Evolutionary conservation across 441 rosid genomes (phyloP).

Genomic region (Cnidoscolus chayamansa): DNA sequence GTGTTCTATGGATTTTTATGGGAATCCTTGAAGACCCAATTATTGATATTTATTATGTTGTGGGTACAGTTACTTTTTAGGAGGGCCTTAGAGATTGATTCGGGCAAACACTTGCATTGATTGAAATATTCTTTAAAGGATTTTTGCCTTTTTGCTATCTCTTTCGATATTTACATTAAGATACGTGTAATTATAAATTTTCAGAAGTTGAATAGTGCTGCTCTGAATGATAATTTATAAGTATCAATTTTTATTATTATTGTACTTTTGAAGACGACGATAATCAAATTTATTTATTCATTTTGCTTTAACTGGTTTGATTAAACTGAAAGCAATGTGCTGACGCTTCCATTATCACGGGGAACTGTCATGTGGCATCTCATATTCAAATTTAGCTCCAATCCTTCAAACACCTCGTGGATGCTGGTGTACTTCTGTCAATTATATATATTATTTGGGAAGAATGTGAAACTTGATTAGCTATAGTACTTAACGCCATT

Average conservation of each 20-base stretch:
- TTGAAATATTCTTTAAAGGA: background rate
- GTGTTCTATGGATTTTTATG: background rate
- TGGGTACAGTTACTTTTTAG: background rate
- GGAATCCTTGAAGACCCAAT: slow-evolving; percentile 2
- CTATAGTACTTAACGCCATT: background rate
- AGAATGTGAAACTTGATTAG: background rate
- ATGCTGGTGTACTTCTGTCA: background rate
- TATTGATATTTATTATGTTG: background rate
- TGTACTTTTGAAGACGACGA: background rate
- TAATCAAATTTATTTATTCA: background rate
- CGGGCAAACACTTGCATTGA: background rate
- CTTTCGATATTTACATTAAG: background rate
- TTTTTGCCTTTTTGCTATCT: background rate
- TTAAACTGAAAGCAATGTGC: slow-evolving; percentile 9
- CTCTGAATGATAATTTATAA: background rate
- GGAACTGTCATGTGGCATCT: background rate
- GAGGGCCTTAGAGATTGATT: background rate
- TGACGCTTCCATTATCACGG: background rate
- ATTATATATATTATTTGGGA: background rate
- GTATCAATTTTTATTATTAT: background rate
- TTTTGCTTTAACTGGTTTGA: background rate
- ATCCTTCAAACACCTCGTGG: background rate
- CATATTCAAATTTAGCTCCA: background rate
- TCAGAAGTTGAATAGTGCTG: background rate
- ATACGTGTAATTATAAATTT: background rate